phyloP scores from a whole-genome alignment of 306 rosid species.

The Trifolium dubium region DNA sequence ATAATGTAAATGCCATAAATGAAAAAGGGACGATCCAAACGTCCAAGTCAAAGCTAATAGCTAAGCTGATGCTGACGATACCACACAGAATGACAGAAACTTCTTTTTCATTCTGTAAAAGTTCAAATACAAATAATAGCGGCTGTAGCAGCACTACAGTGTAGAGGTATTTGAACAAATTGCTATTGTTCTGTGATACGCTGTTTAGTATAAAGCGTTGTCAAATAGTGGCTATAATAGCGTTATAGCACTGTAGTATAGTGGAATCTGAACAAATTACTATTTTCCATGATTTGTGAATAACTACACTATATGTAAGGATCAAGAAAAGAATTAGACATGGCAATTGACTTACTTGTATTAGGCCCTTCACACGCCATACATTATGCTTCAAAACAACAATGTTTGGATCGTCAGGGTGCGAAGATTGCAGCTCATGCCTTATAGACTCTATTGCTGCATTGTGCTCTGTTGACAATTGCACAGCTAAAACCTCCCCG shows the following conservation, averaged over 20 bases:
- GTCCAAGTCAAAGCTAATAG: slow-evolving; percentile 12
- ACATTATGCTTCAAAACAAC: slow-evolving; percentile 93
- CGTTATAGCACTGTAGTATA: too few relatives aligned
- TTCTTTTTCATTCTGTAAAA: too few relatives aligned
- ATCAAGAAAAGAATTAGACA: slow-evolving; percentile 1
- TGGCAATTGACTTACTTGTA: slow-evolving; percentile 61
- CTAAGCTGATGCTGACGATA: too few relatives aligned
- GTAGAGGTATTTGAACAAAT: too few relatives aligned
- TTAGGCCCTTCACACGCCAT: slow-evolving; percentile 93
- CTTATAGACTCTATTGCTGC: slow-evolving; percentile 77
- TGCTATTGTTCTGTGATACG: too few relatives aligned
- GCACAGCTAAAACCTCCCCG: slow-evolving; percentile 80
- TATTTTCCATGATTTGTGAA: too few relatives aligned
- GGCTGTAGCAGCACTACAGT: too few relatives aligned
- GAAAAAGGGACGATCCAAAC: not conserved
- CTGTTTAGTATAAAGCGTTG: too few relatives aligned
- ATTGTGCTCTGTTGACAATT: slow-evolving; percentile 85
- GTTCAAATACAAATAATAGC: too few relatives aligned
- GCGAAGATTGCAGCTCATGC: slow-evolving; percentile 81
- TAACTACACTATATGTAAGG: not conserved
- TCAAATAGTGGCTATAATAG: too few relatives aligned
- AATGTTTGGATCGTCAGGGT: slow-evolving; percentile 79
- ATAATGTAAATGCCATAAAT: slow-evolving; percentile 24
- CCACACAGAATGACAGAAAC: too few relatives aligned
- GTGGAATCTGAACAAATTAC: too few relatives aligned